Evolutionary conservation across 148 eudicot genomes (phyloP), one percentile per base, ranked within the genome.

Genomic region (Fagopyrum esculentum): DNA sequence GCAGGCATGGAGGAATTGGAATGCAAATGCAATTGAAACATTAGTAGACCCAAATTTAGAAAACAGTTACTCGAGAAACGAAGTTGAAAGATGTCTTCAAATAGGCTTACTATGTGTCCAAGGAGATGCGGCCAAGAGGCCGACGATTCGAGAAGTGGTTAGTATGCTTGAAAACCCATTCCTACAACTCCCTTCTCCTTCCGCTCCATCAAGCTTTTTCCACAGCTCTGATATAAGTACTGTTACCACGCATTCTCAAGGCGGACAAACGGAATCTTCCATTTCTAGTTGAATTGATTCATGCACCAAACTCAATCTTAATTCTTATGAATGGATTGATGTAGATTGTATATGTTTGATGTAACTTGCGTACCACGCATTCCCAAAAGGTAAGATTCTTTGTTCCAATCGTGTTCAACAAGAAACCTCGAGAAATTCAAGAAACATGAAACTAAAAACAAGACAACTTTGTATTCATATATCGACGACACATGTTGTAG

Each of bases 401-500:
- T 2, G 3, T 35, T 35, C 40, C 40, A 35, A 35, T 35, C 40
- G 40, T 35, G 40, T 35, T 35, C 40, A 35, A 35, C 40, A 35
- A 13, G 56, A 55, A 4, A 15, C 1, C 13, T 16, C 17, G 26
- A n/a, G n/a, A 17, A 55, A 54, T 54, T 17, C 59, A 55, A 35
- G 40, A 35, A 35, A 55, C 8, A 55, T 55, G 1, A 55, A 55
- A 15, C 40, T 2, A 55, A 55, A 55, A 26, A 26, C 40, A 59
- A 59, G 40, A 26, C 12, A 9, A 26, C 66, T 59, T 1, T 59
- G 4, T 8, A 55, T 55, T 16, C 57, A 71, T 12, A 54, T 70
- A 26, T 82, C 84, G 1, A 87, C 85, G 55, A 82, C 81, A 69
- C 93, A 89, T 3, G 9, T 45, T 22, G 80, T 83, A 22, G 52